Evolutionary conservation across 768 basidiomycete genomes (phyloP).

Genomic region (Boletus huronensis): DNA sequence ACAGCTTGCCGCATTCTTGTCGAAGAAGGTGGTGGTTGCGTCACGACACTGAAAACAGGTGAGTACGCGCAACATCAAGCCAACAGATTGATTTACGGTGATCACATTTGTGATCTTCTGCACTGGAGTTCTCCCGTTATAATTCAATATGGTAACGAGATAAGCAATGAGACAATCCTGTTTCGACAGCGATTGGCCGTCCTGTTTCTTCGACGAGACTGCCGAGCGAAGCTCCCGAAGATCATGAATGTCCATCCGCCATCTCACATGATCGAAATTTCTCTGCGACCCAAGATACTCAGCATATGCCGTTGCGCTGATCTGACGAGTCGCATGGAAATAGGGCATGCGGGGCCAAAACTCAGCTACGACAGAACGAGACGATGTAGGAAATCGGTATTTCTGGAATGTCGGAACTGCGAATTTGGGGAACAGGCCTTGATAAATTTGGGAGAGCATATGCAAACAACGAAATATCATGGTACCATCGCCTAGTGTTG

Average conservation of each 20-base stretch:
- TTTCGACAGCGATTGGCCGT: constrained; percentile 4
- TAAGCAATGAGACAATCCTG: constrained; percentile 32
- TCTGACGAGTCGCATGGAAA: constrained; percentile 9
- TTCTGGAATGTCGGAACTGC: constrained; percentile 20
- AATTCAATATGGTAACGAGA: constrained; percentile 21
- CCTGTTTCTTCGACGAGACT: not conserved
- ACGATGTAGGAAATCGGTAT: constrained; percentile 10
- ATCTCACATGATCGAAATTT: constrained; percentile 4
- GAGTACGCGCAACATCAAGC: not conserved
- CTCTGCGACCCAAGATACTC: not conserved
- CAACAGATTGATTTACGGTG: constrained; percentile 17
- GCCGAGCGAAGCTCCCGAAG: constrained; percentile 7
- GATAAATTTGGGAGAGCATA: constrained; percentile 25
- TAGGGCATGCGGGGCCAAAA: constrained; percentile 20
- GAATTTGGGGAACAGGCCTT: constrained; percentile 7
- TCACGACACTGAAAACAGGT: constrained; percentile 14
- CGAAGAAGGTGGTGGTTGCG: constrained; percentile 7
- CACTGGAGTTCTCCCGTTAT: constrained; percentile 3
- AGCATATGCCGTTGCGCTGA: constrained; percentile 9
- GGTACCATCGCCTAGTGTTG: constrained; percentile 23
- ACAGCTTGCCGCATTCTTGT: constrained; percentile 14
- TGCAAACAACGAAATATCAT: constrained; percentile 24
- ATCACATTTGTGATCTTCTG: constrained; percentile 20
- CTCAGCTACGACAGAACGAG: constrained; percentile 4
- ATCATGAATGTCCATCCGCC: constrained; percentile 1